Conservation (phyloP, 495 filamentous ascomycete species). For the Tuber aestivum region DNA sequence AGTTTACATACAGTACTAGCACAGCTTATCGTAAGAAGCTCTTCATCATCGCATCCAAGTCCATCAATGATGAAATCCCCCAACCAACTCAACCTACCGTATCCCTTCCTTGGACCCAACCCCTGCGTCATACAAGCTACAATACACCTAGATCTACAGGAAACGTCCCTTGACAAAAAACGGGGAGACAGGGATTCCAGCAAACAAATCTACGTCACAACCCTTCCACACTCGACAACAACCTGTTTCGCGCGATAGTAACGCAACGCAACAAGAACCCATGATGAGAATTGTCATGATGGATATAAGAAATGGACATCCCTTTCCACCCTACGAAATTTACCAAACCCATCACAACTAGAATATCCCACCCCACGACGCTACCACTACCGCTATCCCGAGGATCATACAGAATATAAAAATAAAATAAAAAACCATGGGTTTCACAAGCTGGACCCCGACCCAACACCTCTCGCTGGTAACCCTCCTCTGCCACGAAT, state of each 20-base stretch:
- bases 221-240: neutral
- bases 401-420: neutral
- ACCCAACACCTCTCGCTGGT: conserved; percentile 24
- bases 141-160: neutral
- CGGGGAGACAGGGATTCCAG: neutral
- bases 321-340: no score
- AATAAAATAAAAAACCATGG: conserved; percentile 8
- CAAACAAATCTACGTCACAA: neutral
- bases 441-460: conserved; percentile 16
- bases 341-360: no score
- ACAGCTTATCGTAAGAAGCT: neutral
- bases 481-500: conserved; percentile 25
- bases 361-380: neutral
- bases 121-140: neutral
- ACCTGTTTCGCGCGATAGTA: neutral
- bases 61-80: neutral
- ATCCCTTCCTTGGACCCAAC: neutral
- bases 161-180: neutral
- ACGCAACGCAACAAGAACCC: neutral
- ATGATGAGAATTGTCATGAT: neutral
- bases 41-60: neutral
- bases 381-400: neutral
- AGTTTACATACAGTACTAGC: no score
- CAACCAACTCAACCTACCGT: no score
- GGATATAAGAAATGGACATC: no score